These are phyloP conservation scores for Rhododendron ferrugineum DNA, from an alignment of 148 eudicot genomes.

Conservation along the genomic window DNA sequence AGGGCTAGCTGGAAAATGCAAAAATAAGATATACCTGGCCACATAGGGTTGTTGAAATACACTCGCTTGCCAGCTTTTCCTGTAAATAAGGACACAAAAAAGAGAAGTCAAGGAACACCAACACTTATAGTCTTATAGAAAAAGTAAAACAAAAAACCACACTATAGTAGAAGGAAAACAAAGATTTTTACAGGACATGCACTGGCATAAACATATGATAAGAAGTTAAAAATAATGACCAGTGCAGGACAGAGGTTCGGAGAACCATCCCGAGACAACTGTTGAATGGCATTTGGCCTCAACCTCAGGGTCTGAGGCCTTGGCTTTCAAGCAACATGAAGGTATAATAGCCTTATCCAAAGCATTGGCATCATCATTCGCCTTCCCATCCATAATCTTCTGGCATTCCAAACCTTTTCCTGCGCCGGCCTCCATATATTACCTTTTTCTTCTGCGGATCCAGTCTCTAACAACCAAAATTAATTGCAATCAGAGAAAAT, in stretches of 20 bases:
- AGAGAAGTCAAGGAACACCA: slow-evolving; percentile 7
- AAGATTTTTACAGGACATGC: background rate
- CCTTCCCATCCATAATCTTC: slow-evolving; percentile 80
- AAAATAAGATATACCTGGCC: slow-evolving; percentile 71
- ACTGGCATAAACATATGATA: background rate
- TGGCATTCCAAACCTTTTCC: slow-evolving; percentile 71
- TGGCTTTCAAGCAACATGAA: slow-evolving; percentile 83
- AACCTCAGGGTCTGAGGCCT: slow-evolving; percentile 49
- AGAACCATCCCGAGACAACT: slow-evolving; percentile 97
- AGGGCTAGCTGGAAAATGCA: background rate
- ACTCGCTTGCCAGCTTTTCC: slow-evolving; percentile 39
- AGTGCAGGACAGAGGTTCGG: slow-evolving; percentile 44
- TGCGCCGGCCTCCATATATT: slow-evolving; percentile 55
- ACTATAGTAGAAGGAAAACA: background rate
- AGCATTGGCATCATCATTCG: slow-evolving; percentile 32
- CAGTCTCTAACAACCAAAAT: slow-evolving; percentile 61
- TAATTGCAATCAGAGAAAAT: background rate
- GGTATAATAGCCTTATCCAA: slow-evolving; percentile 44
- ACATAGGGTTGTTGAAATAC: slow-evolving; percentile 97
- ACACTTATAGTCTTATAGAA: background rate
- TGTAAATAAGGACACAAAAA: slow-evolving; percentile 22
- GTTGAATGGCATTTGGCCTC: slow-evolving; percentile 83
- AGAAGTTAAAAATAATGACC: slow-evolving; percentile 38
- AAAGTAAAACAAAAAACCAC: background rate
- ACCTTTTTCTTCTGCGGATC: slow-evolving; percentile 56